phyloP scores from a whole-genome alignment of 768 basidiomycete genomes.

The Mycena chlorophos region DNA sequence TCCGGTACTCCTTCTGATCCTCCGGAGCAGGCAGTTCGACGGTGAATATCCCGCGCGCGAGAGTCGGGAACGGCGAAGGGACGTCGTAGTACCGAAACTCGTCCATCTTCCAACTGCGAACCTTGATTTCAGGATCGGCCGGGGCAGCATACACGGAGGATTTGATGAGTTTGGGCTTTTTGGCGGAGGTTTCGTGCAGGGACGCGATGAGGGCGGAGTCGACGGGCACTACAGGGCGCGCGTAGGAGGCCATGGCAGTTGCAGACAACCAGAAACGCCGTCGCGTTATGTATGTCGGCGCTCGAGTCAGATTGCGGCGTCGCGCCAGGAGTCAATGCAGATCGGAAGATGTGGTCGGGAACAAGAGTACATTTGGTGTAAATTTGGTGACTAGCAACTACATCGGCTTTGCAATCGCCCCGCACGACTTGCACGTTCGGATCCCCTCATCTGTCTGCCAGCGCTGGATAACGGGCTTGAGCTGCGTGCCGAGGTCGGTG shows the following conservation, averaged over 20 bases:
- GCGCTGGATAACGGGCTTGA: conserved; percentile 85
- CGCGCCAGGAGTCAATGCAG: no score
- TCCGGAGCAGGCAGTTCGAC: conserved; percentile 39
- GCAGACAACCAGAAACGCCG: no score
- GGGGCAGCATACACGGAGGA: conserved; percentile 58
- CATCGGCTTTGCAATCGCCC: conserved; percentile 59
- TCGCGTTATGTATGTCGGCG: no score
- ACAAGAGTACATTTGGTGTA: no score
- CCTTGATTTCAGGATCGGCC: conserved; percentile 49
- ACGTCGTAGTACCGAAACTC: conserved; percentile 92
- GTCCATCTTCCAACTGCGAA: conserved; percentile 96
- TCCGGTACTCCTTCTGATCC: conserved; percentile 45
- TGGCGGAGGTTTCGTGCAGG: conserved; percentile 53
- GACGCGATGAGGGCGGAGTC: conserved; percentile 63
- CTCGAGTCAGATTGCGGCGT: no score
- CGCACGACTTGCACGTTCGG: conserved; percentile 74
- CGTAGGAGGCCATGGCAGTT: not conserved
- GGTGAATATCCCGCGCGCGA: conserved; percentile 91
- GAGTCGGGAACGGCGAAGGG: conserved; percentile 89
- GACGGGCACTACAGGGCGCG: conserved; percentile 24
- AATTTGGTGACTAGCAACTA: no score
- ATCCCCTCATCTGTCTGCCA: conserved; percentile 45
- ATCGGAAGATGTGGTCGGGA: no score
- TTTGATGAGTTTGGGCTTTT: conserved; percentile 64
- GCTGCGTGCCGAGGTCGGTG: conserved; percentile 87